Percentiles rank a stretch among this genome's conserved stretches.
phyloP scores from a whole-genome alignment of 805 yeast genomes.

The Saturnispora galanensis region DNA sequence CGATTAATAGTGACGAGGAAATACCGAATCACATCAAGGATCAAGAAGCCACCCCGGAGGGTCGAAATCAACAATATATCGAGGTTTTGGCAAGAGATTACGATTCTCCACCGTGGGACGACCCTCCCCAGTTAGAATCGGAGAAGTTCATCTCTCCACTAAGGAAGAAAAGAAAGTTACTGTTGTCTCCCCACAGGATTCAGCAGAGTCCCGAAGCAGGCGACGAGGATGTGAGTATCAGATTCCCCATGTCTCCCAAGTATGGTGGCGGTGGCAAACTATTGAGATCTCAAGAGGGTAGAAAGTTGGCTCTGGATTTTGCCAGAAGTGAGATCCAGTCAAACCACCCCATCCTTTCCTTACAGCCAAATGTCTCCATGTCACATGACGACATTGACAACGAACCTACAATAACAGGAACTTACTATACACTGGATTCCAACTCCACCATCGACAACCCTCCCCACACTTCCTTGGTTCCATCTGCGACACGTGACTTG shows the following conservation, averaged over 20 bases:
- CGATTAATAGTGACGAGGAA: not conserved
- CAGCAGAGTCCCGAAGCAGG: not conserved
- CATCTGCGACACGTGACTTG: not conserved
- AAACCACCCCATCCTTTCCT: conserved; percentile 19
- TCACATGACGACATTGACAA: not conserved
- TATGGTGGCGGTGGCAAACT: conserved; percentile 32
- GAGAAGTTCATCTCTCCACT: conserved; percentile 12
- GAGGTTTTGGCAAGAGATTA: conserved; percentile 15
- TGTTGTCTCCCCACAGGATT: not conserved
- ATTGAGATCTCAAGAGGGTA: conserved; percentile 22
- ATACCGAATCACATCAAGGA: not conserved
- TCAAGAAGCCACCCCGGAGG: not conserved
- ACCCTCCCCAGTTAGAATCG: conserved; percentile 23
- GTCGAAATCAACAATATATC: conserved; percentile 8
- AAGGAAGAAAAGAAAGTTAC: conserved; percentile 3
- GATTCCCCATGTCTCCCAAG: conserved; percentile 41
- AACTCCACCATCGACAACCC: conserved; percentile 10
- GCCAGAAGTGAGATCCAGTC: conserved; percentile 19
- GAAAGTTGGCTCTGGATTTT: conserved; percentile 20
- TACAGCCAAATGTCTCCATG: conserved; percentile 6
- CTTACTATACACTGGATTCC: conserved; percentile 7
- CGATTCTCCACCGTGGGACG: conserved; percentile 28
- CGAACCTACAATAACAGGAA: conserved; percentile 3
- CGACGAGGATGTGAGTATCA: conserved; percentile 15
- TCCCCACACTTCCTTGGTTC: conserved; percentile 7